Base-by-base conservation (phyloP, 441 rosid genomes). In the Bruguiera hainesii region DNA sequence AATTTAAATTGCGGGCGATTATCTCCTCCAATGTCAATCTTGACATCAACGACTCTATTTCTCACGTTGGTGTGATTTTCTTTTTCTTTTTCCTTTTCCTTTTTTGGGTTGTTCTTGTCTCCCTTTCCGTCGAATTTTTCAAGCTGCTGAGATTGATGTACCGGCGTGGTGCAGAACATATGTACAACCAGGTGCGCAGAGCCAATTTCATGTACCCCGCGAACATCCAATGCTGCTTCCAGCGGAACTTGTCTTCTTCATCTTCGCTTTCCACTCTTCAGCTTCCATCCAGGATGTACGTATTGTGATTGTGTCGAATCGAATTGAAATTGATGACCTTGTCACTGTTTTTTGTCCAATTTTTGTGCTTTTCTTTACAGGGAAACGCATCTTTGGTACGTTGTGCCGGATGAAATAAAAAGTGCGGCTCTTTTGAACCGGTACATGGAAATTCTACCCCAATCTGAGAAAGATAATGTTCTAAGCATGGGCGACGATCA, bases 331-430 rank as follows among this genome's bases (percentile, higher is more conserved):
- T 63, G 15, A 18, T 48, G 25, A 55, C 28, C 1, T 55, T 23
- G 15, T 26, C 2, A 15, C 7, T 55, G 58, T 10, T 23, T 3
- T 55, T 55, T 55, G 28, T 55, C 28, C 13, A 23, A 15, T 55
- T 23, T 55, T 9, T 23, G 9, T 55, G 48, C 13, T 56, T 21
- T 57, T 71, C 10, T 64, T 31, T 72, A 16, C 49, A 94, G 98
- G 90, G 97, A 89, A 77, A 81, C 98, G 33, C 98, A 92, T 77
- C 61, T 90, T 65, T 92, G 98, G 98, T 90, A 83, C 80, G 49
- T 86, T 11, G 21, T 84, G 23, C 96, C 98, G 5, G 83, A 86
- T 68, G 96, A 95, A 78, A 88, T 92, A 71, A 87, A 77, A 64
- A 78, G 83, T 68, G 69, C 39, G 15, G 75, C 89, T 57, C 92